phyloP scores from a whole-genome alignment of 23 red algal species.

The Gracilaria gracilis region DNA sequence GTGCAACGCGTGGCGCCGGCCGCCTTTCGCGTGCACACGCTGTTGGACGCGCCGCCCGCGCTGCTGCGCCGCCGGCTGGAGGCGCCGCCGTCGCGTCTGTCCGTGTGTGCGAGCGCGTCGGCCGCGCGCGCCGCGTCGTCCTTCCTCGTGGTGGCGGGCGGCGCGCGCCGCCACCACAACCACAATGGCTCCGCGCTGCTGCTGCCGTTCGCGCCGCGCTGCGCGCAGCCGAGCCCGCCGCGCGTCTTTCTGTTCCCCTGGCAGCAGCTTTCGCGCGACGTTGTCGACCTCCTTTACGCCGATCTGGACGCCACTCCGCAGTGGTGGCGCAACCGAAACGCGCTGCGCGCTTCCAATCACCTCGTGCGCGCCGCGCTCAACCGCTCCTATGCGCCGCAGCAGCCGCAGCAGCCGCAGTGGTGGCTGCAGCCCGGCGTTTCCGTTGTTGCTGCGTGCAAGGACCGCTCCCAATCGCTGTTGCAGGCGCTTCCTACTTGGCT shows the following conservation, averaged over 20 bases:
- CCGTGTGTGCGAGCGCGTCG: background rate
- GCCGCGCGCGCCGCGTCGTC: background rate
- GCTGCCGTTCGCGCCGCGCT: background rate
- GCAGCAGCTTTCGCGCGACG: background rate
- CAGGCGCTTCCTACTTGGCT: constrained; percentile 64
- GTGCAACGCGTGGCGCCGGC: background rate
- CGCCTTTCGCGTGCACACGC: background rate
- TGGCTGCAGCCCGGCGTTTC: constrained; percentile 63
- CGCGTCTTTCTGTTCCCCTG: background rate
- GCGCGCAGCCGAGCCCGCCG: too few species aligned
- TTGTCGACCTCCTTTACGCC: background rate
- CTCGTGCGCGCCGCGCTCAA: background rate
- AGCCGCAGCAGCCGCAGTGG: too few species aligned
- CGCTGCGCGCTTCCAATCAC: background rate
- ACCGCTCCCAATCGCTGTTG: constrained; percentile 49
- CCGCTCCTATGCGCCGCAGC: background rate
- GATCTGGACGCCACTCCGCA: background rate
- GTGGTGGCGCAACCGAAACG: background rate
- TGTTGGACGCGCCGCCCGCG: background rate
- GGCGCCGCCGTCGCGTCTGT: background rate
- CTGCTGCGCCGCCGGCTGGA: background rate
- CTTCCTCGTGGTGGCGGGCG: background rate
- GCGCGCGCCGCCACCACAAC: background rate
- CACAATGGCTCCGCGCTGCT: background rate
- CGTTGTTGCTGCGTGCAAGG: constrained; percentile 87